These are phyloP conservation scores for Mesostigma viride DNA, from an alignment of 139 green algal species.

Conservation along the genomic window DNA sequence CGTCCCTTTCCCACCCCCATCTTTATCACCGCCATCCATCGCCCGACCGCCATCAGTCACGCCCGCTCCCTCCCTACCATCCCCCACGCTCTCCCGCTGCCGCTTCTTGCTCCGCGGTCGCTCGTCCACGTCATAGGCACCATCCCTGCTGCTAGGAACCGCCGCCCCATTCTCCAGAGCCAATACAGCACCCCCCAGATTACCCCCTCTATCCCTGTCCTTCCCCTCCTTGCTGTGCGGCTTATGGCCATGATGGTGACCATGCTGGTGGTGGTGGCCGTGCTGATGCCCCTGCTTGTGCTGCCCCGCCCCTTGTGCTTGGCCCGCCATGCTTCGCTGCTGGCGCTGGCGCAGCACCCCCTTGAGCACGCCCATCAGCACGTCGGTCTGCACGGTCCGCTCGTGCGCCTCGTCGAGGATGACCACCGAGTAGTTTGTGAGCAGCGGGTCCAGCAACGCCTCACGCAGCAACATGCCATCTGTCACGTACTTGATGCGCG, in stretches of 20 bases:
- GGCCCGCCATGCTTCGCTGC: conserved; percentile 63
- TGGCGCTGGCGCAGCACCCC: conserved; percentile 53
- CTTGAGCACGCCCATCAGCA: conserved; percentile 86
- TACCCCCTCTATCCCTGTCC: not conserved
- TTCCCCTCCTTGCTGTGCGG: not conserved
- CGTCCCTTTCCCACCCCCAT: not conserved
- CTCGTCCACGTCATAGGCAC: too few species aligned
- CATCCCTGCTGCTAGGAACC: too few species aligned
- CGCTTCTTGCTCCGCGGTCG: conserved; percentile 6
- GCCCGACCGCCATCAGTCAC: not conserved
- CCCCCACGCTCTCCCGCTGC: not conserved
- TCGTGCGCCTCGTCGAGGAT: conserved; percentile 96
- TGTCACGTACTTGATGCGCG: conserved; percentile 93
- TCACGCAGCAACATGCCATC: conserved; percentile 94
- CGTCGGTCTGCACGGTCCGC: conserved; percentile 78
- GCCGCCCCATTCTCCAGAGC: too few species aligned
- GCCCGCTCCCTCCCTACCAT: not conserved
- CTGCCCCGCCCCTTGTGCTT: not conserved
- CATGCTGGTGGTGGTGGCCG: not conserved
- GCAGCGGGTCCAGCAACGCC: conserved; percentile 64
- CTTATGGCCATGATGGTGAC: not conserved
- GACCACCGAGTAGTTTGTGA: conserved; percentile 67
- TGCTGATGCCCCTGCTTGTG: not conserved
- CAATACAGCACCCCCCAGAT: too few species aligned
- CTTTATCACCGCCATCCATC: not conserved